Evolutionary conservation across 106 monocot species (phyloP).

Genomic region (Xerophyta viscosa): DNA sequence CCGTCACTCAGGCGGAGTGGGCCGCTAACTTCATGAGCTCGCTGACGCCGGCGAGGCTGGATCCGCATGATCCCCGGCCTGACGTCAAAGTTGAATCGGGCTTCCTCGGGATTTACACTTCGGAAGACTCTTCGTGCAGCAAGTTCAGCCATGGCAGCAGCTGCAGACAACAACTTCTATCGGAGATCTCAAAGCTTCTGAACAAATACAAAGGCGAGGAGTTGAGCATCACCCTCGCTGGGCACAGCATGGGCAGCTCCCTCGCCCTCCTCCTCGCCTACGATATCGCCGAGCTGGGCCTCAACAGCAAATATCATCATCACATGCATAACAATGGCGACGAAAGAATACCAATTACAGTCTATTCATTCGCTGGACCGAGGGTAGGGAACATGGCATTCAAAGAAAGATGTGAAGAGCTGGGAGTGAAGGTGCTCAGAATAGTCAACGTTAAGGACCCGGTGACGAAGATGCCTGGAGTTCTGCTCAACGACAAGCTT

Average conservation of each 20-base stretch:
- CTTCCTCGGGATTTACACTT: conserved; percentile 26
- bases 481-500: conserved; percentile 33
- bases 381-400: conserved; percentile 55
- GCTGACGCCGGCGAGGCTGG: conserved; percentile 13
- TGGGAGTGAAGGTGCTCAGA: conserved; percentile 61
- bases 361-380: conserved; percentile 53
- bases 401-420: conserved; percentile 46
- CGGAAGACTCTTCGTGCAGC: conserved; percentile 4
- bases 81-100: conserved; percentile 27
- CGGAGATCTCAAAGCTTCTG: conserved; percentile 26
- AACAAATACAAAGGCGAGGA: conserved; percentile 26
- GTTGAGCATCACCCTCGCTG: conserved; percentile 43
- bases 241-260: conserved; percentile 74
- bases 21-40: conserved; percentile 25
- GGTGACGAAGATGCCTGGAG: conserved; percentile 50
- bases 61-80: conserved; percentile 15
- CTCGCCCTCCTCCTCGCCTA: conserved; percentile 47
- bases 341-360: conserved; percentile 19
- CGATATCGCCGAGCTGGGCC: conserved; percentile 55
- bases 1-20: conserved; percentile 29
- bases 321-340: background rate
- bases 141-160: conserved; percentile 22
- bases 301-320: conserved; percentile 7
- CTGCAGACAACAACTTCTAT: conserved; percentile 29
- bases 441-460: conserved; percentile 63